These are phyloP conservation scores for Scheffersomyces lignosus DNA, from an alignment of 805 yeast species.

Conservation along the genomic window DNA sequence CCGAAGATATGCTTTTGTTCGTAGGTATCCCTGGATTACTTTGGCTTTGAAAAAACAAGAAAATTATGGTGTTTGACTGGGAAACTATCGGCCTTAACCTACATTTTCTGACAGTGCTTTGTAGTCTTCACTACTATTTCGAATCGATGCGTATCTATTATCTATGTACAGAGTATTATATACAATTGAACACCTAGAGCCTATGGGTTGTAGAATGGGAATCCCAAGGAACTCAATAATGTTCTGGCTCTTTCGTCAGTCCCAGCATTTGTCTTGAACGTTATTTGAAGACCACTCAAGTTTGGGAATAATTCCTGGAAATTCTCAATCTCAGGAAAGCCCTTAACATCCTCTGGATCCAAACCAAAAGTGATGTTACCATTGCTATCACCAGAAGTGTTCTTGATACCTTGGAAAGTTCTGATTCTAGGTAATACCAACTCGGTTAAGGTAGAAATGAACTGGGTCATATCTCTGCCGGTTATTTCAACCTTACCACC, in stretches of 20 bases:
- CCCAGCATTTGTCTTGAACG: slow-evolving; percentile 85
- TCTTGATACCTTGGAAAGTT: slow-evolving; percentile 77
- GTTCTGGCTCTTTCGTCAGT: slow-evolving; percentile 88
- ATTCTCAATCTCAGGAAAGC: slow-evolving; percentile 91
- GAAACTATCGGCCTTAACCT: too few species aligned
- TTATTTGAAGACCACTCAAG: slow-evolving; percentile 82
- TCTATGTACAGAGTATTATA: background rate
- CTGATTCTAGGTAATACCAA: slow-evolving; percentile 90
- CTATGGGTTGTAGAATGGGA: slow-evolving; percentile 57
- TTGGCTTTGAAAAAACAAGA: too few species aligned
- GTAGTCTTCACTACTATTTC: too few species aligned
- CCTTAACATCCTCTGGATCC: slow-evolving; percentile 69
- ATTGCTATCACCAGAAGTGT: slow-evolving; percentile 74
- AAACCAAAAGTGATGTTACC: slow-evolving; percentile 90
- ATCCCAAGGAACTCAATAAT: slow-evolving; percentile 74
- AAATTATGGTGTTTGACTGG: too few species aligned
- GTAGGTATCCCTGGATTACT: too few species aligned
- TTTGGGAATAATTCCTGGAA: slow-evolving; percentile 88
- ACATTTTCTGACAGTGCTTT: too few species aligned
- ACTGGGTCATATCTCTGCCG: slow-evolving; percentile 85
- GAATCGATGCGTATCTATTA: too few species aligned
- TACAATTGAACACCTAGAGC: background rate
- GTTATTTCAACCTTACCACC: slow-evolving; percentile 81
- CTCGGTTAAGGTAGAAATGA: slow-evolving; percentile 82
- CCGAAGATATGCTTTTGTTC: too few species aligned